These are phyloP conservation scores for Sugiyamaella floridensis DNA, from an alignment of 805 yeast genomes.

Conservation along the genomic window DNA sequence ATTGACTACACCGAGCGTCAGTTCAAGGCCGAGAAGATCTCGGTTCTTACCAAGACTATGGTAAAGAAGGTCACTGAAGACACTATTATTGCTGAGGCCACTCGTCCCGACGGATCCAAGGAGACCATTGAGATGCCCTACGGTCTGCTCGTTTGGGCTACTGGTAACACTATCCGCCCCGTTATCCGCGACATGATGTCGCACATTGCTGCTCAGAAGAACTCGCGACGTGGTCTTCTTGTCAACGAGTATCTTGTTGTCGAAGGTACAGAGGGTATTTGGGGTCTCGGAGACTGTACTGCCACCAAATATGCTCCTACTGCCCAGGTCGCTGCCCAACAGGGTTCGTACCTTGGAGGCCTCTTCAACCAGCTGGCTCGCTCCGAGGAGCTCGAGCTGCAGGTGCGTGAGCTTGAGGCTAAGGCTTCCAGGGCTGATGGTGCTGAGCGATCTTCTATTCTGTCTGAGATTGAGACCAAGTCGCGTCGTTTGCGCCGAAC, in stretches of 20 bases:
- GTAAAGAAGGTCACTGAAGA: constrained; percentile 75
- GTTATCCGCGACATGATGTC: constrained; percentile 60
- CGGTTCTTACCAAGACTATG: constrained; percentile 76
- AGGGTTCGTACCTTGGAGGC: constrained; percentile 74
- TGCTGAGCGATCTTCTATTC: constrained; percentile 32
- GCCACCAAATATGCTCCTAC: constrained; percentile 87
- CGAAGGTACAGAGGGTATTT: constrained; percentile 76
- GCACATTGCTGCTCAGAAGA: constrained; percentile 61
- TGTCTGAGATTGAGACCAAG: constrained; percentile 44
- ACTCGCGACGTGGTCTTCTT: constrained; percentile 84
- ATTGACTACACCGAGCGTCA: constrained; percentile 70
- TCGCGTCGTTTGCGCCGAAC: constrained; percentile 32
- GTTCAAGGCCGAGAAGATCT: constrained; percentile 60
- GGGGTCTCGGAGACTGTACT: constrained; percentile 93
- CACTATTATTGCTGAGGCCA: constrained; percentile 62
- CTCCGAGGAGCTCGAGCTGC: constrained; percentile 30
- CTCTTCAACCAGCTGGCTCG: constrained; percentile 51
- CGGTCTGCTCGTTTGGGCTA: constrained; percentile 95
- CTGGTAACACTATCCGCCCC: constrained; percentile 88
- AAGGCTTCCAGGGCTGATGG: constrained; percentile 24
- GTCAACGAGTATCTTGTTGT: constrained; percentile 77
- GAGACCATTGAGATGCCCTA: constrained; percentile 65
- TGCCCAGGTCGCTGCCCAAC: constrained; percentile 96
- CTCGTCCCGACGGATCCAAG: constrained; percentile 59
- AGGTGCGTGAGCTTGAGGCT: constrained; percentile 35